Base-by-base conservation (phyloP, 768 basidiomycete species). In the Panus rudis region DNA sequence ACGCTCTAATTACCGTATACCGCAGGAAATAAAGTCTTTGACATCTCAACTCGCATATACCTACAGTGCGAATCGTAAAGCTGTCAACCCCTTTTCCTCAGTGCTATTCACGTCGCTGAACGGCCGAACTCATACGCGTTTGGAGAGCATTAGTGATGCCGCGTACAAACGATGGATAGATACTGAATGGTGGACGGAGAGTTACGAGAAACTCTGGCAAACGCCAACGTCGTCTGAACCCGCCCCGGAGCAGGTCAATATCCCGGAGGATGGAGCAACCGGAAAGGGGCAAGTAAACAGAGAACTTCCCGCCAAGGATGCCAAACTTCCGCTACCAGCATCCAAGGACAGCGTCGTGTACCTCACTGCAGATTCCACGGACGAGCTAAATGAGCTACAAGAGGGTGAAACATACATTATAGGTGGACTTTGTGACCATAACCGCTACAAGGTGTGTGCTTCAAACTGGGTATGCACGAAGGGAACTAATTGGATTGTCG, bases 361-460 rank as follows among this genome's bases (percentile, higher is more conserved):
- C 63, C 78, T 99, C 40, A 96, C 96, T 6, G 96, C 93, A 2
- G 96, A 99, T 65, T 82, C 93, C 6, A 75, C 81, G 23, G 78
- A 93, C 39, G 90, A 93, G 63, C 66, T 99, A 32, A 66, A 71
- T n/a, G 83, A 87, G 54, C 75, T 99, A 42, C 79, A 72, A 42
- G 80, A 89, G 42, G 80, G 82, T 32, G 85, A 93, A 58, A 86
- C 82, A 6, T 98, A 98, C 59, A 80, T 99, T 53, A 92, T 99
- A 41, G 94, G 94, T 22, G 94, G 93, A 4, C 84, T 99, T 52
- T 84, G 84, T 46, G 96, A 99, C 62, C 88, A 86, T 58, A 99
- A 99, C 65, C 85, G 94, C 32, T 89, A 93, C 71, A 97, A 94
- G 78, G 94, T 79, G 44, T 23, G 50, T 73, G 48, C 43, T 54